Evolutionary conservation across 2,329 filamentous ascomycete species (phyloP).

Genomic region (Lomentospora prolificans): DNA sequence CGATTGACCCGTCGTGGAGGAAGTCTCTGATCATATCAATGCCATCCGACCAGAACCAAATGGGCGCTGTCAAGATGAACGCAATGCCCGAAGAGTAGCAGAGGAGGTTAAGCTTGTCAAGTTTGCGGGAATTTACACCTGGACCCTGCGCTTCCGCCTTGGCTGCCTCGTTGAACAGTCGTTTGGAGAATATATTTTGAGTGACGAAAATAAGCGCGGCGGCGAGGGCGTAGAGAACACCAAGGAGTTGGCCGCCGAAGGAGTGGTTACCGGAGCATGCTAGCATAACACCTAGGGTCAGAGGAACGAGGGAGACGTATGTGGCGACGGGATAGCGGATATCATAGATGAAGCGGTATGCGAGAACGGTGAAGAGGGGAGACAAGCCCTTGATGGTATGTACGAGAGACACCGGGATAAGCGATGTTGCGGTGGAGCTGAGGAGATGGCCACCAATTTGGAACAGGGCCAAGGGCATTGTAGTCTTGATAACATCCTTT

Average conservation of each 20-base stretch:
- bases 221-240: constrained; percentile 79
- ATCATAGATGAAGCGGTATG: constrained; percentile 81
- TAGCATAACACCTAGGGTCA: constrained; percentile 90
- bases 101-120: constrained; percentile 92
- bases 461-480: constrained; percentile 84
- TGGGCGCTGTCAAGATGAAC: constrained; percentile 76
- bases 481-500: constrained; percentile 72
- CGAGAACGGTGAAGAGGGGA: constrained; percentile 86
- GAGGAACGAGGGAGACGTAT: constrained; percentile 79
- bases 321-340: constrained; percentile 82
- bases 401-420: constrained; percentile 92
- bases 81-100: constrained; percentile 96
- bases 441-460: constrained; percentile 90
- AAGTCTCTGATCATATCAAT: constrained; percentile 68
- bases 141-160: constrained; percentile 66
- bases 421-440: constrained; percentile 85
- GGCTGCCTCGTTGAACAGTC: constrained; percentile 89
- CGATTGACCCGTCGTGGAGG: constrained; percentile 68
- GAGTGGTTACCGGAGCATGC: constrained; percentile 76
- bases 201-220: constrained; percentile 94
- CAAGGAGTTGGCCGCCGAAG: constrained; percentile 78
- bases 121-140: constrained; percentile 57
- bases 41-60: constrained; percentile 91
- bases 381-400: constrained; percentile 98
- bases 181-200: constrained; percentile 97